These are phyloP conservation scores for Nothophaeocryptopus gaeumannii DNA, from an alignment of 2,329 filamentous ascomycete genomes.

Conservation along the genomic window DNA sequence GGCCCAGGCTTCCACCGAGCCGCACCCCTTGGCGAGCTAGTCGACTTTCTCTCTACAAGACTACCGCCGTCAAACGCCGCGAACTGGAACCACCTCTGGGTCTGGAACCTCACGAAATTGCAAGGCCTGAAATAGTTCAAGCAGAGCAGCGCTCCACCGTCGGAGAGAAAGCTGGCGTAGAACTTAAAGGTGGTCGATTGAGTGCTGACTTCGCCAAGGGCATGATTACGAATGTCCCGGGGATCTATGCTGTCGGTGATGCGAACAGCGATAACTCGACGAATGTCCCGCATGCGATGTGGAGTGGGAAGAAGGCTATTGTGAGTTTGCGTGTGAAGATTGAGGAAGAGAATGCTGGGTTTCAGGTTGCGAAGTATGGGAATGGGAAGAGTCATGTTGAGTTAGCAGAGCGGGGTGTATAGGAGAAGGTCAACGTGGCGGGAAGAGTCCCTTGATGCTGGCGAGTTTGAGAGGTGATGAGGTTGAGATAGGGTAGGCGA, in stretches of 20 bases:
- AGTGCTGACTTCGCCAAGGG: constrained; percentile 1
- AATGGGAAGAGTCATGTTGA: constrained; percentile 5
- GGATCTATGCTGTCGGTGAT: constrained; percentile 11
- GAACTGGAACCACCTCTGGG: too few relatives aligned
- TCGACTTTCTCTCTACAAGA: too few relatives aligned
- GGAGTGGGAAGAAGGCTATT: constrained; percentile 3
- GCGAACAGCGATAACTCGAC: constrained; percentile 7
- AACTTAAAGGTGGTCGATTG: constrained; percentile 3
- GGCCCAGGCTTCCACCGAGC: too few relatives aligned
- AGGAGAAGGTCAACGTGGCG: constrained; percentile 6
- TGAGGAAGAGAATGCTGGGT: constrained; percentile 8
- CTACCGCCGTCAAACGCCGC: too few relatives aligned
- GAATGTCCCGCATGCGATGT: constrained; percentile 13
- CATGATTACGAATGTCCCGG: constrained; percentile 13
- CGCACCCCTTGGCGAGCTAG: too few relatives aligned
- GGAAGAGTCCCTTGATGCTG: constrained; percentile 7
- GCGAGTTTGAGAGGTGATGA: constrained; percentile 1
- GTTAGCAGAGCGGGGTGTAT: constrained; percentile 3
- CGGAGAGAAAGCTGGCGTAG: constrained; percentile 7
- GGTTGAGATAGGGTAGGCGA: too few relatives aligned
- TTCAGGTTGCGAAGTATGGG: constrained; percentile 3
- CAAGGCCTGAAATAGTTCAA: too few relatives aligned
- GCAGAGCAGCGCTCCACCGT: constrained; percentile 7
- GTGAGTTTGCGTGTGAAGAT: constrained; percentile 7
- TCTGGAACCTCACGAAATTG: too few relatives aligned